Evolutionary conservation across 2,329 filamentous ascomycete species (phyloP).

Genomic region (Aspergillus quadricinctus): DNA sequence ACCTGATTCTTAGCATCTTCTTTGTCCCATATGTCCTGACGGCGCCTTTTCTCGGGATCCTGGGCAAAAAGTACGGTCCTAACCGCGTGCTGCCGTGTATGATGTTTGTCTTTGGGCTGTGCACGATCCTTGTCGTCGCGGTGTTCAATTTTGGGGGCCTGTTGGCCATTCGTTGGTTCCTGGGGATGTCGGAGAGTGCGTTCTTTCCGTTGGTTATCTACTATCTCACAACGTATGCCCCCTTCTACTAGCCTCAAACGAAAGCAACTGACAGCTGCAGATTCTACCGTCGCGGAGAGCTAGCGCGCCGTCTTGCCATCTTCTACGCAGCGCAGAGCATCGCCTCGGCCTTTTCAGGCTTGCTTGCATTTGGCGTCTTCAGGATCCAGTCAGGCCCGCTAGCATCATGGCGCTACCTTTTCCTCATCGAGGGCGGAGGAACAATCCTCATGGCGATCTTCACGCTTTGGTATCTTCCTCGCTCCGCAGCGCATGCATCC

Average conservation of each 20-base stretch:
- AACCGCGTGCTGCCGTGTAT: slow-evolving; percentile 61
- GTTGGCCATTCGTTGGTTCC: slow-evolving; percentile 65
- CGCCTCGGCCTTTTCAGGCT: slow-evolving; percentile 61
- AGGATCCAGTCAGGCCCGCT: slow-evolving; percentile 49
- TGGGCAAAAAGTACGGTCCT: slow-evolving; percentile 65
- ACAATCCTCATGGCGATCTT: slow-evolving; percentile 61
- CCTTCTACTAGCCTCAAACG: no score
- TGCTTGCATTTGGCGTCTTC: slow-evolving; percentile 59
- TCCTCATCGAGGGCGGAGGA: slow-evolving; percentile 54
- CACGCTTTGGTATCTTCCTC: slow-evolving; percentile 66
- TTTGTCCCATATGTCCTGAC: slow-evolving; percentile 71
- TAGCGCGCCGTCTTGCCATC: slow-evolving; percentile 64
- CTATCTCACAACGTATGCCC: slow-evolving; percentile 48
- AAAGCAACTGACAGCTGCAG: no score
- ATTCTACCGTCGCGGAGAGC: slow-evolving; percentile 68
- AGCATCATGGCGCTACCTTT: slow-evolving; percentile 51
- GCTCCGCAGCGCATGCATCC: slow-evolving; percentile 57
- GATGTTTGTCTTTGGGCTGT: slow-evolving; percentile 64
- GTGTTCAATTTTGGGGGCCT: slow-evolving; percentile 60
- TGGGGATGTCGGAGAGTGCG: slow-evolving; percentile 63
- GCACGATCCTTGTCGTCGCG: slow-evolving; percentile 57
- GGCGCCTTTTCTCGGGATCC: slow-evolving; percentile 60
- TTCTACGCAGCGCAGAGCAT: slow-evolving; percentile 76
- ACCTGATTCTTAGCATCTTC: slow-evolving; percentile 66
- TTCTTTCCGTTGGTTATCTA: slow-evolving; percentile 70